Conservation (phyloP, 768 basidiomycete species). For the Leccinellum albellum region DNA sequence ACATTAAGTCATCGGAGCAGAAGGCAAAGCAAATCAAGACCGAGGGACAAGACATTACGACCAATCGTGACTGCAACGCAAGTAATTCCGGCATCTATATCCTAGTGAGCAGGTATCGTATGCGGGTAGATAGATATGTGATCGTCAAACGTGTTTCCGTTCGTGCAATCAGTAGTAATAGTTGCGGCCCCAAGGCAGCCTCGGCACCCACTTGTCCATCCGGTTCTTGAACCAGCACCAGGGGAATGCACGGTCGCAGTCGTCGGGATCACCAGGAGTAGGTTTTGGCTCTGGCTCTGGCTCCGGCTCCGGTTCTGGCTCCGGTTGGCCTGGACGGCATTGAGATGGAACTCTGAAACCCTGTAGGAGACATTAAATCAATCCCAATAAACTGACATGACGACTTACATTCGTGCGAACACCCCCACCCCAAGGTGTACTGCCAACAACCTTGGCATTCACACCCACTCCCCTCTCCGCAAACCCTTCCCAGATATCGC, state of each 20-base stretch:
- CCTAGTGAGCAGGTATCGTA: conserved; percentile 14
- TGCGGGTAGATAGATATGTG: conserved; percentile 6
- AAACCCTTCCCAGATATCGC: conserved; percentile 84
- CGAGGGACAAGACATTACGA: not conserved
- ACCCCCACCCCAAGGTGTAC: conserved; percentile 93
- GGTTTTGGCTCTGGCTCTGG: conserved; percentile 29
- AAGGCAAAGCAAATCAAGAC: conserved; percentile 11
- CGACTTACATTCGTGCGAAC: conserved; percentile 59
- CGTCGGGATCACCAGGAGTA: conserved; percentile 33
- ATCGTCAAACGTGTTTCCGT: conserved; percentile 10
- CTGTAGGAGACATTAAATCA: conserved; percentile 19
- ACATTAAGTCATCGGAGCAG: conserved; percentile 11
- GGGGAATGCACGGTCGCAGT: conserved; percentile 18
- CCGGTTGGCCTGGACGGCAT: conserved; percentile 29
- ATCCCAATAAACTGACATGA: not conserved
- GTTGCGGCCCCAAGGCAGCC: conserved; percentile 23
- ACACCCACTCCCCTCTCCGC: conserved; percentile 75
- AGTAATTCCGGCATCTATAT: conserved; percentile 4
- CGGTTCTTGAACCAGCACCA: conserved; percentile 25
- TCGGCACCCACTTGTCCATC: conserved; percentile 17
- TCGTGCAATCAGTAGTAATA: conserved; percentile 16
- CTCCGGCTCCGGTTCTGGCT: conserved; percentile 9
- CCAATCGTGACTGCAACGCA: not conserved
- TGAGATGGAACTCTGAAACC: conserved; percentile 40
- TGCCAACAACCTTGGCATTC: conserved; percentile 69